Conservation (phyloP, 2,329 filamentous ascomycete species). For the Hypocreales sp. region DNA sequence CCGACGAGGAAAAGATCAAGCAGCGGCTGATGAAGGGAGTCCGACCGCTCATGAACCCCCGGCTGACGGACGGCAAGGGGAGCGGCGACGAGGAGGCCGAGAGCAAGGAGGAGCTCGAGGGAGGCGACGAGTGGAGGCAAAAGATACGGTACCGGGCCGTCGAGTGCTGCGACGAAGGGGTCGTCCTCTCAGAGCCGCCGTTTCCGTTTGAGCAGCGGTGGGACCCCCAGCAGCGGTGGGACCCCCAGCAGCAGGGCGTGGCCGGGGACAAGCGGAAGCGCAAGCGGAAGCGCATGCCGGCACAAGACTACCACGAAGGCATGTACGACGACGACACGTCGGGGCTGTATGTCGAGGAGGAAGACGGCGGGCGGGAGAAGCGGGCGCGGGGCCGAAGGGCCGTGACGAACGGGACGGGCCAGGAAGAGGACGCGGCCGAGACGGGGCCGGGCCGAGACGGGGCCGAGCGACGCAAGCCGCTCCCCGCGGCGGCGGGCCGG, state of each 20-base stretch:
- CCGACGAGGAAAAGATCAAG: conserved; percentile 49
- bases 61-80: conserved; percentile 11
- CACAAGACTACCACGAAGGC: conserved; percentile 18
- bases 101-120: conserved; percentile 10
- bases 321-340: too few relatives aligned
- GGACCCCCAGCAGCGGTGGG: conserved; percentile 68
- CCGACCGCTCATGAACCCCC: conserved; percentile 21
- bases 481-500: too few relatives aligned
- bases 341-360: conserved; percentile 15
- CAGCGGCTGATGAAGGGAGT: conserved; percentile 41
- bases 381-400: too few relatives aligned
- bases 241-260: too few relatives aligned
- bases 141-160: conserved; percentile 65
- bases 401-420: conserved; percentile 10
- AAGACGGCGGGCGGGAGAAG: conserved; percentile 13
- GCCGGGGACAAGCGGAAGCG: conserved; percentile 22
- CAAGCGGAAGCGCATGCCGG: conserved; percentile 34
- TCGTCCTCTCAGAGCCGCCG: conserved; percentile 59
- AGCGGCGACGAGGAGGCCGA: too few relatives aligned
- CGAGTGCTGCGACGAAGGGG: conserved; percentile 61
- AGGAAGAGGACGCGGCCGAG: background rate
- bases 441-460: too few relatives aligned
- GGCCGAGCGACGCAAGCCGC: too few relatives aligned
- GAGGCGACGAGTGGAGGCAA: conserved; percentile 52
- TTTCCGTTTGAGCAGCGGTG: conserved; percentile 85